Percentiles rank a stretch among this genome's conserved stretches.
Conservation (phyloP, 345 rosid genomes). For the Aquilaria yunnanensis region DNA sequence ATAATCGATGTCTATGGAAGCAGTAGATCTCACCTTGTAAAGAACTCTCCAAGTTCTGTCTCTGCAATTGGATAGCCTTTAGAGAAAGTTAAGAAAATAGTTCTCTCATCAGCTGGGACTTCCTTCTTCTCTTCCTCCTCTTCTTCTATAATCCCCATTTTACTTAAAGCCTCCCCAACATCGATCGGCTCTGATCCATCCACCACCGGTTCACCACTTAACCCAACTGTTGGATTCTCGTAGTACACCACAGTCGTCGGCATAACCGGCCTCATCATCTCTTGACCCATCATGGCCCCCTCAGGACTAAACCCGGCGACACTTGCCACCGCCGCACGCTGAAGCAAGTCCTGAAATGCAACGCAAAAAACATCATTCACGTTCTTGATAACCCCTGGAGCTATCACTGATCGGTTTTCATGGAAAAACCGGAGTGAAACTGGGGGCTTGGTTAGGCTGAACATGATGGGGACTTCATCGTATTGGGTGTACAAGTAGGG, state of each 20-base stretch:
- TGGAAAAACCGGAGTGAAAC: neutral
- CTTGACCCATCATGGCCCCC: too few relatives aligned
- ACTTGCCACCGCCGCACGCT: neutral
- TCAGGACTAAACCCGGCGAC: too few relatives aligned
- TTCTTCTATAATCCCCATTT: too few relatives aligned
- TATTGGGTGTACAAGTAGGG: too few relatives aligned
- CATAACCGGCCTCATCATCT: too few relatives aligned
- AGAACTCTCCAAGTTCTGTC: conserved; percentile 1
- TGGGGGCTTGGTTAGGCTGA: too few relatives aligned
- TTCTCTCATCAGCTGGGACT: conserved; percentile 4
- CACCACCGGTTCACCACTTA: too few relatives aligned
- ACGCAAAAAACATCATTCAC: neutral
- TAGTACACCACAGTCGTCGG: too few relatives aligned
- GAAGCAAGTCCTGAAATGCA: conserved; percentile 3
- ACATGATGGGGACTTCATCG: neutral
- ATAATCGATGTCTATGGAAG: too few relatives aligned
- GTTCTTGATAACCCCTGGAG: neutral
- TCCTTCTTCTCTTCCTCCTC: neutral
- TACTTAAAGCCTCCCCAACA: too few relatives aligned
- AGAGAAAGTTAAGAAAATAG: conserved; percentile 12
- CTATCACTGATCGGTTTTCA: neutral
- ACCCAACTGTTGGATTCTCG: too few relatives aligned
- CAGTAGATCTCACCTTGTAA: neutral
- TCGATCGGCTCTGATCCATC: too few relatives aligned
- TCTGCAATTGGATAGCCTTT: conserved; percentile 5